Conservation (phyloP, 805 yeast species). For the Spencermartinsiella europaea region DNA sequence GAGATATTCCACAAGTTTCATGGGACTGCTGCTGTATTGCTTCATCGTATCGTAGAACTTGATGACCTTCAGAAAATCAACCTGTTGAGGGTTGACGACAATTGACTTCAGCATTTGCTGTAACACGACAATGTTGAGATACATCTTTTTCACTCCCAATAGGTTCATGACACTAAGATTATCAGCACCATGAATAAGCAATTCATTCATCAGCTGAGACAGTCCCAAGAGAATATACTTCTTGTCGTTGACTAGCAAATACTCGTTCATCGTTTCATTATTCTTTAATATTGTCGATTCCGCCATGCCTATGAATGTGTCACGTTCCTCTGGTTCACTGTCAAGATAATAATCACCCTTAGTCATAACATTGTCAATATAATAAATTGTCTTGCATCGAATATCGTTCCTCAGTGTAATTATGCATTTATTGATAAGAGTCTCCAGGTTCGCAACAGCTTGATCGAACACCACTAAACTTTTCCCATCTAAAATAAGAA, state of each 20-base stretch:
- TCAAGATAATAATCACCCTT: constrained; percentile 48
- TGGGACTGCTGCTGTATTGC: constrained; percentile 1
- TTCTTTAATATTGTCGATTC: constrained; percentile 45
- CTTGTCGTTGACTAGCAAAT: constrained; percentile 29
- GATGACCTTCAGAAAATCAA: constrained; percentile 50
- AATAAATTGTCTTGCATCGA: constrained; percentile 48
- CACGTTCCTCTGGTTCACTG: constrained; percentile 56
- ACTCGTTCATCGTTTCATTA: constrained; percentile 39
- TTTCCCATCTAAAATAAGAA: constrained; percentile 21
- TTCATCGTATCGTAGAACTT: constrained; percentile 54
- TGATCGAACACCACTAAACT: constrained; percentile 28
- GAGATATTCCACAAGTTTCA: constrained; percentile 43
- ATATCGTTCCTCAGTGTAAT: constrained; percentile 54
- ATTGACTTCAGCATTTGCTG: constrained; percentile 66
- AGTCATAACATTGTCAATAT: constrained; percentile 44
- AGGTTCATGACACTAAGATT: constrained; percentile 47
- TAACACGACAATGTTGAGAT: constrained; percentile 56
- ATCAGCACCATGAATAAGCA: constrained; percentile 49
- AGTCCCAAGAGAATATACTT: constrained; percentile 43
- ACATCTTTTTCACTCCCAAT: constrained; percentile 54
- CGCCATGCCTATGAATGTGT: constrained; percentile 46
- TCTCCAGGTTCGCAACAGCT: constrained; percentile 23
- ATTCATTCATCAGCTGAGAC: constrained; percentile 45
- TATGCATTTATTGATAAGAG: constrained; percentile 24
- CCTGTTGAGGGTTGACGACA: constrained; percentile 45